Evolutionary conservation across 2,329 filamentous ascomycete genomes (phyloP).

Genomic region (Cylindrodendrum hubeiense): DNA sequence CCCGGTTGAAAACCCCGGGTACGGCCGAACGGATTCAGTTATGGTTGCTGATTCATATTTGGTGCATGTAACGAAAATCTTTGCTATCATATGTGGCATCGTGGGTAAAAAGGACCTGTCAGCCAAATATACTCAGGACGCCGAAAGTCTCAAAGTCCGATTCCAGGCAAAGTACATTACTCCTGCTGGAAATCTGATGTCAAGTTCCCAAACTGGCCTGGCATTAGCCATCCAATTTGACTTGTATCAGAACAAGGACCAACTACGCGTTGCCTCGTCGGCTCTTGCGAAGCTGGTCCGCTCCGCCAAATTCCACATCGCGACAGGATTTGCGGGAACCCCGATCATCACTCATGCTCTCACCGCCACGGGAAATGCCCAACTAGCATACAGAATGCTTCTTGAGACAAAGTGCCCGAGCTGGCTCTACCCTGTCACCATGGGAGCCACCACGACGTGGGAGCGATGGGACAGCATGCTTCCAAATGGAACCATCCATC

Average conservation of each 20-base stretch:
- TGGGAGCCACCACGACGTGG: constrained; percentile 62
- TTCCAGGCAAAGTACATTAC: not conserved
- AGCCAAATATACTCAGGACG: not conserved
- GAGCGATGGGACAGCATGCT: constrained; percentile 64
- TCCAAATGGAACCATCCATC: constrained; percentile 57
- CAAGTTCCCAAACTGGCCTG: constrained; percentile 55
- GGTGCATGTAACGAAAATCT: constrained; percentile 49
- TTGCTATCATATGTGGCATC: constrained; percentile 48
- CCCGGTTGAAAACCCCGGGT: constrained; percentile 4
- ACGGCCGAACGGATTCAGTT: not conserved
- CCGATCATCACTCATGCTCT: constrained; percentile 51
- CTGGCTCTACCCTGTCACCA: constrained; percentile 62
- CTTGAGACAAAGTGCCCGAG: constrained; percentile 57
- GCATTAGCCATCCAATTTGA: constrained; percentile 53
- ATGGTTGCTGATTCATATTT: constrained; percentile 17
- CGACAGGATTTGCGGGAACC: constrained; percentile 57
- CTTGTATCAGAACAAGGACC: constrained; percentile 42
- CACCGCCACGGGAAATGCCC: constrained; percentile 40
- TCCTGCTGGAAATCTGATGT: not conserved
- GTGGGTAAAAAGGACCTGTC: constrained; percentile 39
- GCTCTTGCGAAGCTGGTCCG: constrained; percentile 49
- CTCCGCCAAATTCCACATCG: constrained; percentile 50
- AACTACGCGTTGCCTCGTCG: constrained; percentile 39
- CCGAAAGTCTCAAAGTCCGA: not conserved
- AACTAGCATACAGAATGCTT: constrained; percentile 60